phyloP scores from a whole-genome alignment of 148 eudicot genomes.

The Vaccinium vitisidaea region DNA sequence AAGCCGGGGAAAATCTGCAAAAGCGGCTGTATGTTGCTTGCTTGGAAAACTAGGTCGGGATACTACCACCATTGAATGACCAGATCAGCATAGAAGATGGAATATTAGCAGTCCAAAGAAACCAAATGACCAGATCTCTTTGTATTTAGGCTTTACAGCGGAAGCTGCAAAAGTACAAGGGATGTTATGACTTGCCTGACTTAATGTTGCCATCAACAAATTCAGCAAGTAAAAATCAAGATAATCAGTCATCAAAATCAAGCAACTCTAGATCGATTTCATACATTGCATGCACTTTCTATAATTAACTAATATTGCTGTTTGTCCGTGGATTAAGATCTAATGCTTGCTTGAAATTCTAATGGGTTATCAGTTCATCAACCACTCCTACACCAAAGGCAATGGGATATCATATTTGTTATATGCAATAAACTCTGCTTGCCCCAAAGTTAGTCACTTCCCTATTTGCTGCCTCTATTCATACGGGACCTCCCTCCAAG shows the following conservation, averaged over 20 bases:
- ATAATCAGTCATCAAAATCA: background rate
- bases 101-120: slow-evolving; percentile 19
- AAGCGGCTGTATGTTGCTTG: background rate
- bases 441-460: background rate
- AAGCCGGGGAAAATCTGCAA: slow-evolving; percentile 18
- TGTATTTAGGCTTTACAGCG: slow-evolving; percentile 8
- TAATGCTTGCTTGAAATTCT: background rate
- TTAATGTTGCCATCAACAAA: background rate
- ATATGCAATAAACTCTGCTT: background rate
- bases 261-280: background rate
- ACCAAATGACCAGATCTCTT: slow-evolving; percentile 4
- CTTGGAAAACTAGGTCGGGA: background rate
- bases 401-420: background rate
- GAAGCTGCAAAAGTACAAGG: slow-evolving; percentile 23
- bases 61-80: background rate
- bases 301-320: background rate
- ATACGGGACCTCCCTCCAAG: no score
- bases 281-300: background rate
- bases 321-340: background rate
- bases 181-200: background rate
- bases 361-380: background rate
- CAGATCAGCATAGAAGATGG: slow-evolving; percentile 18
- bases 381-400: background rate
- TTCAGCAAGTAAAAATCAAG: background rate
- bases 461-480: no score